Evolutionary conservation across 225 moss, liverwort and hornwort genomes (phyloP).

Genomic region (Pseudoscleropodium purum): DNA sequence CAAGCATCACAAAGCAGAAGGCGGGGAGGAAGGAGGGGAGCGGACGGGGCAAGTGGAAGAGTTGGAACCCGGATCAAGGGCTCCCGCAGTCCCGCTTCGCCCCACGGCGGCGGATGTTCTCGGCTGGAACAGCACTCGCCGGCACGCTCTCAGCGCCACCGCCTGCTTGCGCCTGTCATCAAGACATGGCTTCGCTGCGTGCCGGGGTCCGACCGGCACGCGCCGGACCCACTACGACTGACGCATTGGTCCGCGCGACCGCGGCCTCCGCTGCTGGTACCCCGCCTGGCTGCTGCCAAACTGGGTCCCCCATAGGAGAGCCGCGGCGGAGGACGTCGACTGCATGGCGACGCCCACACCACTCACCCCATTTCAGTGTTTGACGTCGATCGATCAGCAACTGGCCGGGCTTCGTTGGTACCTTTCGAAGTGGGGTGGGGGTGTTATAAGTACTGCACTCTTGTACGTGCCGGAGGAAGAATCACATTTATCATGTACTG

Average conservation of each 20-base stretch:
- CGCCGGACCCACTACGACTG: neutral
- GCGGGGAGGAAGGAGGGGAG: neutral
- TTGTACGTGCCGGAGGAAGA: neutral
- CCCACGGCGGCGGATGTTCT: neutral
- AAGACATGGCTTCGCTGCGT: conserved; percentile 5
- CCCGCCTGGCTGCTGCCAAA: neutral
- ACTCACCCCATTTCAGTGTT: neutral
- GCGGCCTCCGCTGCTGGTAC: neutral
- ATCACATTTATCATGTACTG: neutral
- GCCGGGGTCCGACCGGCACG: neutral
- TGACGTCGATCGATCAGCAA: neutral
- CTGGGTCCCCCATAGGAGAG: neutral
- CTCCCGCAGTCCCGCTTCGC: neutral
- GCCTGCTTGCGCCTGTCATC: neutral
- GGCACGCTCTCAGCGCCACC: neutral
- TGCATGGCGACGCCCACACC: neutral
- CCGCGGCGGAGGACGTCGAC: neutral
- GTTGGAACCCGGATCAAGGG: neutral
- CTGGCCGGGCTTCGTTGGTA: neutral
- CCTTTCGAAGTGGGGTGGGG: neutral
- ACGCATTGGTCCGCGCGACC: conserved; percentile 6
- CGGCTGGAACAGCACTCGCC: neutral
- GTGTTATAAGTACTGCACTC: neutral
- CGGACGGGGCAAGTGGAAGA: neutral
- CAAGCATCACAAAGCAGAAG: neutral